Evolutionary conservation across 768 basidiomycete genomes (phyloP), one percentile per base, ranked within the genome.

Genomic region (Strobilomyces dryophilus): DNA sequence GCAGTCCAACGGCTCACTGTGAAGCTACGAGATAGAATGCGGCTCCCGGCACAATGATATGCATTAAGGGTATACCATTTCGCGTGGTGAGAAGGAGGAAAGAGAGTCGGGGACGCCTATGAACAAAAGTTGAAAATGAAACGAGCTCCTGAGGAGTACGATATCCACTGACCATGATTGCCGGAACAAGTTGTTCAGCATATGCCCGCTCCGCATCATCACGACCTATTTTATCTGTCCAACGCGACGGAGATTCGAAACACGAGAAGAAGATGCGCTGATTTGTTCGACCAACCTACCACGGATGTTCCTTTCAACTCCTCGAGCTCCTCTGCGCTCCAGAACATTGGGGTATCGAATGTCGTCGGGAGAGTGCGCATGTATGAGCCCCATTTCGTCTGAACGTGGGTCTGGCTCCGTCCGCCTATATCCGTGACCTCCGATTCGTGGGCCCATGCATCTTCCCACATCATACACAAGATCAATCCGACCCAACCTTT

Each of bases 401-500:
- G 47, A 31, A 26, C 14, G n/a, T 18, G 18, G 26, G 40, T 18
- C 8, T 20, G 34, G 29, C 27, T 17, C 2, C 32, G 46, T 10
- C 35, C 26, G 6, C 66, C 62, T 15, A 17, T 12, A 24, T 47
- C 45, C 35, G 32, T 18, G 12, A 11, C 9, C 40, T 93, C 92
- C 91, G 49, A 72, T 82, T 45, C 90, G 4, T 72, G 52, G 1
- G 84, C 83, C 57, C 77, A 77, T 4, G 84, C 79, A 49, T 80
- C 81, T 69, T 99, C 97, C 89, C 91, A 97, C 89, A 98, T 92
- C 84, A 99, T 87, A 57, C 86, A 90, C 36, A 98, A 74, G 53
- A 99, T 98, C 42, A 98, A 72, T 4, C 88, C 87, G 1, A 79
- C 74, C 97, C 97, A 99, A 8, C 92, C 85, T 51, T 79, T 71